Evolutionary conservation across 1,139 yeast genomes (phyloP).

Genomic region (Scheffersomyces titani): DNA sequence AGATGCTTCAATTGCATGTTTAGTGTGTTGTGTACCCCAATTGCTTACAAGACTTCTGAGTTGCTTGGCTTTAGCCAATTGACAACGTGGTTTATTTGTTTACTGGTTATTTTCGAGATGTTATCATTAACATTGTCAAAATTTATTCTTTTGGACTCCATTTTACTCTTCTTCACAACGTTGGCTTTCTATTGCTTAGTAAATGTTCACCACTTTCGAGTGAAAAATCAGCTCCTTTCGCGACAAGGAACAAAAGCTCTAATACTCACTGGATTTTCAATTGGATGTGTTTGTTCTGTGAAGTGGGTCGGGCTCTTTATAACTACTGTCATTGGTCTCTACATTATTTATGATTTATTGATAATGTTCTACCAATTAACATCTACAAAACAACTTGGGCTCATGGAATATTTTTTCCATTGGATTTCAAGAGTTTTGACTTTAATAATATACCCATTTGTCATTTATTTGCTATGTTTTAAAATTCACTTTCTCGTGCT

Average conservation of each 20-base stretch:
- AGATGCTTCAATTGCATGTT: constrained; percentile 66
- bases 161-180: constrained; percentile 69
- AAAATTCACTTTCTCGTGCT: constrained; percentile 77
- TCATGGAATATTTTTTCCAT: constrained; percentile 52
- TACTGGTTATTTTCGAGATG: constrained; percentile 67
- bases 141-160: constrained; percentile 73
- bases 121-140: constrained; percentile 66
- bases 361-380: constrained; percentile 56
- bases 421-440: constrained; percentile 72
- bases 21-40: constrained; percentile 62
- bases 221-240: constrained; percentile 40
- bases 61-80: constrained; percentile 45
- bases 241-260: constrained; percentile 56
- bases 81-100: constrained; percentile 54
- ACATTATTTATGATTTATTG: constrained; percentile 74
- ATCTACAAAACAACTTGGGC: constrained; percentile 26
- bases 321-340: constrained; percentile 83
- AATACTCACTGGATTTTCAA: constrained; percentile 68
- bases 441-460: constrained; percentile 72
- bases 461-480: constrained; percentile 70
- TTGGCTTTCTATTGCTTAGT: constrained; percentile 59
- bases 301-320: constrained; percentile 96
- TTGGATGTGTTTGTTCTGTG: constrained; percentile 92
- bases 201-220: constrained; percentile 51
- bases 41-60: constrained; percentile 62